A percentile compares a stretch with the other conserved stretches of the same genome.
Conservation (phyloP, 805 yeast species). For the Ogataea sp. region DNA sequence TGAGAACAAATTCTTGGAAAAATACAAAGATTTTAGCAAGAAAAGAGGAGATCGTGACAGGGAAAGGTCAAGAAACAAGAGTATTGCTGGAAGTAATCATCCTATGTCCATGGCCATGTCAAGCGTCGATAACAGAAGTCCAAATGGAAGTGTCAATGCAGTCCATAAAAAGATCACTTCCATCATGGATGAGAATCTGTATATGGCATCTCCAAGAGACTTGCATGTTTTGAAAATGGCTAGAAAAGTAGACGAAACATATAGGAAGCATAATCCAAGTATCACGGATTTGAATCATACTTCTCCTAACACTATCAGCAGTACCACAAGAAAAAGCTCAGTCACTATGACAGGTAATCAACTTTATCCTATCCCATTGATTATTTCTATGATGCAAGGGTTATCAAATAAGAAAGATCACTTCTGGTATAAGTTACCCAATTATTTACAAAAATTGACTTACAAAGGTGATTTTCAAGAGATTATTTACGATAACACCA, state of each 20-base stretch:
- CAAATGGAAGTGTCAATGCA: neutral
- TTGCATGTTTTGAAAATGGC: constrained; percentile 47
- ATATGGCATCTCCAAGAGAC: constrained; percentile 44
- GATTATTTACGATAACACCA: constrained; percentile 37
- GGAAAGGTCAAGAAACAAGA: constrained; percentile 9
- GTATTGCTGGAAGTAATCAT: constrained; percentile 1
- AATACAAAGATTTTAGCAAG: constrained; percentile 34
- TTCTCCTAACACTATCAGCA: neutral
- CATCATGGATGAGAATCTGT: neutral
- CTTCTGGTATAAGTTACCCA: constrained; percentile 61
- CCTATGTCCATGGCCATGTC: neutral
- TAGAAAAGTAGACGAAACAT: constrained; percentile 34
- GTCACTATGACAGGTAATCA: constrained; percentile 8
- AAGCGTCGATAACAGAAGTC: neutral
- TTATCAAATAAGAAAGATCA: constrained; percentile 38
- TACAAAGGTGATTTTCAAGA: constrained; percentile 18
- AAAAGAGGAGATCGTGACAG: constrained; percentile 3
- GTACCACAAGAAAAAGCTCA: neutral
- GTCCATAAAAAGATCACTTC: neutral
- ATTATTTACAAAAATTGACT: constrained; percentile 37
- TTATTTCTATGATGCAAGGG: constrained; percentile 59
- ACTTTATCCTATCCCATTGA: constrained; percentile 48
- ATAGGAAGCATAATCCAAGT: constrained; percentile 11
- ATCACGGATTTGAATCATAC: constrained; percentile 3
- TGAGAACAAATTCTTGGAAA: constrained; percentile 77